Percentiles rank a stretch among this genome's conserved stretches.
These are phyloP conservation scores for Candida xiaguanensis DNA, from an alignment of 805 yeast genomes.

Conservation along the genomic window DNA sequence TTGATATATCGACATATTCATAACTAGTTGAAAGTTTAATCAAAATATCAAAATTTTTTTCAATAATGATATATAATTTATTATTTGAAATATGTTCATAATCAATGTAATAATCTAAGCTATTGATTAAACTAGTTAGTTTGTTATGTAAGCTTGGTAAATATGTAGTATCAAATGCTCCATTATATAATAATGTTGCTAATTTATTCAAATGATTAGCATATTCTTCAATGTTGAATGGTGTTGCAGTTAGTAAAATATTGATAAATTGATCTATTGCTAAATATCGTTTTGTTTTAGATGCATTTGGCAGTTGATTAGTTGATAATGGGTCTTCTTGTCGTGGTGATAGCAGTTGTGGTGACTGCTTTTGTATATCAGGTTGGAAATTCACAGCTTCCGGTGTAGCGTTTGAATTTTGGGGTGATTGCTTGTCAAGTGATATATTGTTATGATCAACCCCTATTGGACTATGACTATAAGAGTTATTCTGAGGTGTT, in stretches of 20 bases:
- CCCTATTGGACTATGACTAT: too few relatives aligned
- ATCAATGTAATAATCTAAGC: conserved; percentile 19
- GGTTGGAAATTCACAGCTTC: too few relatives aligned
- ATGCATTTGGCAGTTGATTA: too few relatives aligned
- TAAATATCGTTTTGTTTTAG: background rate
- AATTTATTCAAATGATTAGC: conserved; percentile 35
- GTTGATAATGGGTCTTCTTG: conserved; percentile 2
- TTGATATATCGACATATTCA: conserved; percentile 27
- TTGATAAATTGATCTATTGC: conserved; percentile 17
- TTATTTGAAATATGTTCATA: conserved; percentile 26
- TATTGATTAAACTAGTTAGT: conserved; percentile 20
- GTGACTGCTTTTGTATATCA: too few relatives aligned
- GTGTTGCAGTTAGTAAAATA: conserved; percentile 23
- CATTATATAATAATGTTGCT: conserved; percentile 21
- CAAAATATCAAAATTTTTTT: conserved; percentile 36
- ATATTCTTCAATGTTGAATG: conserved; percentile 32
- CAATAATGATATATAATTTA: conserved; percentile 30
- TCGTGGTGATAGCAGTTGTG: conserved; percentile 9
- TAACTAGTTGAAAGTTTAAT: conserved; percentile 32
- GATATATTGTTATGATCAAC: too few relatives aligned
- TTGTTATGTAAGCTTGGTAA: conserved; percentile 20
- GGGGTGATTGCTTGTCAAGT: too few relatives aligned
- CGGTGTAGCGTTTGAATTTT: too few relatives aligned
- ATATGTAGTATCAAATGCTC: conserved; percentile 11
- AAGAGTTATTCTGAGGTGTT: too few relatives aligned